These are phyloP conservation scores for Thalassiosira hispida DNA, from an alignment of 352 stramenopile species.

Conservation along the genomic window DNA sequence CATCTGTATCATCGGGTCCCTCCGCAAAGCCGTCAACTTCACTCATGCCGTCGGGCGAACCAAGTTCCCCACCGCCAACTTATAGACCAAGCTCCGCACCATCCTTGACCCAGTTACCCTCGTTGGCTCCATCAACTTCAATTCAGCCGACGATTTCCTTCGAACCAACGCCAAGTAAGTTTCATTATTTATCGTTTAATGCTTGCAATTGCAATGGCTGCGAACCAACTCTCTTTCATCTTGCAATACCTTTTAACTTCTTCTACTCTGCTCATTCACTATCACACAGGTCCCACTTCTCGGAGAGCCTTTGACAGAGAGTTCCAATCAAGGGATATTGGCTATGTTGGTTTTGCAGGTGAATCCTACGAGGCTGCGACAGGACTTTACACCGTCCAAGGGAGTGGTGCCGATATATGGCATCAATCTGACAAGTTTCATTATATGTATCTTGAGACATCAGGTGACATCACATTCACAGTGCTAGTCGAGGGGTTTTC, in stretches of 20 bases:
- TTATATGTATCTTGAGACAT: constrained; percentile 61
- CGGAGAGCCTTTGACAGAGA: constrained; percentile 33
- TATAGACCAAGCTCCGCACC: constrained; percentile 12
- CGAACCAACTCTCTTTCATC: no score
- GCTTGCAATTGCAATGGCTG: no score
- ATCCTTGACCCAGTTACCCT: no score
- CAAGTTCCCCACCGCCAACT: constrained; percentile 14
- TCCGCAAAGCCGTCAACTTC: constrained; percentile 29
- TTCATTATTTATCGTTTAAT: no score
- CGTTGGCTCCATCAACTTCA: no score
- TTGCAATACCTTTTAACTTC: no score
- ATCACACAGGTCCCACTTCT: no score
- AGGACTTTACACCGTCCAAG: constrained; percentile 31
- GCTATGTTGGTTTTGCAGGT: constrained; percentile 25
- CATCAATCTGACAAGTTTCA: constrained; percentile 59
- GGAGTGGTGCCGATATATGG: neutral
- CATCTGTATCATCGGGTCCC: constrained; percentile 19
- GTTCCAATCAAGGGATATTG: constrained; percentile 44
- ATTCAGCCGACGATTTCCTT: constrained; percentile 26
- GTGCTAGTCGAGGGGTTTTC: constrained; percentile 42
- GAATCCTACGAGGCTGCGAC: constrained; percentile 14
- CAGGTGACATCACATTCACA: constrained; percentile 46
- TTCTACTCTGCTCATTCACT: no score
- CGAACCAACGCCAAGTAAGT: constrained; percentile 21
- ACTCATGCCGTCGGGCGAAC: constrained; percentile 6